A percentile compares a stretch with the other conserved stretches of the same genome.
Conservation (phyloP, 768 basidiomycete genomes). For the Lanmaoa pseudosensibilis region DNA sequence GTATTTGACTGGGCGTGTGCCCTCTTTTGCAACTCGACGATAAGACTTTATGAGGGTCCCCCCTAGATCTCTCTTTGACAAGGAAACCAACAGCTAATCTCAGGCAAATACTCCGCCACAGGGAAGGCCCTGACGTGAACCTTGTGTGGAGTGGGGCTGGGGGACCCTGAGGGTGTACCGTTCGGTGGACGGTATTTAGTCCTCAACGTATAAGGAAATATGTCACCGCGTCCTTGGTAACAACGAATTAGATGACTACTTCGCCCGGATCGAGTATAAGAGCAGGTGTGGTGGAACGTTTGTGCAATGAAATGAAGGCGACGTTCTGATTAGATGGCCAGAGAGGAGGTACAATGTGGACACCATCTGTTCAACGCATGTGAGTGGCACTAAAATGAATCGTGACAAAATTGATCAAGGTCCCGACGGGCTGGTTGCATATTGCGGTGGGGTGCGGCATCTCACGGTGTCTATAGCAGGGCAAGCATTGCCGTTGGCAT, state of each 20-base stretch:
- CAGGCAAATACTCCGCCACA: constrained; percentile 3
- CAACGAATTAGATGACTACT: not conserved
- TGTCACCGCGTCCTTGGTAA: constrained; percentile 1
- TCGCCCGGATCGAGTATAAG: not conserved
- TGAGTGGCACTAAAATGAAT: constrained; percentile 5
- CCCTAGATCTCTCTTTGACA: constrained; percentile 4
- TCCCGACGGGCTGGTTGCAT: not conserved
- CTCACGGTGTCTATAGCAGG: constrained; percentile 5
- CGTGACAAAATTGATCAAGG: not conserved
- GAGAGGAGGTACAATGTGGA: not conserved
- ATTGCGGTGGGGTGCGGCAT: not conserved
- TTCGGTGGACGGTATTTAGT: not conserved
- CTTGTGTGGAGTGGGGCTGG: not conserved
- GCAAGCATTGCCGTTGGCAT: constrained; percentile 8
- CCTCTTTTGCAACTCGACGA: not conserved
- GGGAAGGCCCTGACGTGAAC: constrained; percentile 14
- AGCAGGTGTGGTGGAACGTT: not conserved
- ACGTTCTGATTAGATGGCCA: not conserved
- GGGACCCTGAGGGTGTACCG: not conserved
- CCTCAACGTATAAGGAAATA: not conserved
- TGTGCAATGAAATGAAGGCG: constrained; percentile 4
- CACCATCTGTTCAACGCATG: not conserved
- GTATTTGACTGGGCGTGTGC: not conserved
- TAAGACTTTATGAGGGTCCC: not conserved
- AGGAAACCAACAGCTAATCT: constrained; percentile 13